Evolutionary conservation across 2,329 filamentous ascomycete genomes (phyloP).

Genomic region (Pestalotiopsis sp.): DNA sequence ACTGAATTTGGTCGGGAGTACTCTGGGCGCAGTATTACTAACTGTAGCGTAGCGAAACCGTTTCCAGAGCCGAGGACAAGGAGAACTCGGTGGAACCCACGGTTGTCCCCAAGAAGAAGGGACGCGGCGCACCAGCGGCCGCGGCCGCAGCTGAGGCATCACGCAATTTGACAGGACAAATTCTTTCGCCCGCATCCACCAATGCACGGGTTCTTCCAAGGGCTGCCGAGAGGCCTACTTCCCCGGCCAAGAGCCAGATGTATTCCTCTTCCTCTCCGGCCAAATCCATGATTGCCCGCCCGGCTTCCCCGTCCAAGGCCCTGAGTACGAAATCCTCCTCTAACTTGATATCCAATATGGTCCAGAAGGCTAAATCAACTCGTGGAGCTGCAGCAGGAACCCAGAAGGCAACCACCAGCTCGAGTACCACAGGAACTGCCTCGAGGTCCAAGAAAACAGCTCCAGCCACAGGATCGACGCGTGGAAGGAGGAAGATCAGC

Average conservation of each 20-base stretch:
- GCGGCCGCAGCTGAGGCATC: constrained; percentile 39
- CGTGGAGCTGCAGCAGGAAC: constrained; percentile 45
- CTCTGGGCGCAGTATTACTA: constrained; percentile 13
- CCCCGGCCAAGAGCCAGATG: constrained; percentile 51
- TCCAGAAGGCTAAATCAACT: constrained; percentile 62
- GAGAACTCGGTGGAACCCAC: constrained; percentile 67
- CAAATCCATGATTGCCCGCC: constrained; percentile 60
- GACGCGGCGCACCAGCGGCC: constrained; percentile 44
- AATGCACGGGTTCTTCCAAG: constrained; percentile 66
- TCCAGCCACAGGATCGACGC: constrained; percentile 45
- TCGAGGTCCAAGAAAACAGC: constrained; percentile 38
- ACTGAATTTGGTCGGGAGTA: background rate
- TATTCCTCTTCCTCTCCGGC: constrained; percentile 49
- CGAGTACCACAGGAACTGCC: constrained; percentile 30
- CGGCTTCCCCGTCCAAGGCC: constrained; percentile 65
- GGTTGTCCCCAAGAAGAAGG: constrained; percentile 72
- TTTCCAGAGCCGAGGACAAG: constrained; percentile 66
- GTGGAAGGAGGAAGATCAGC: constrained; percentile 57
- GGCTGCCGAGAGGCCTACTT: background rate
- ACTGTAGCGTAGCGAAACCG: constrained; percentile 56
- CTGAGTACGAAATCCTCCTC: constrained; percentile 40
- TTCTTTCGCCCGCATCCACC: constrained; percentile 81
- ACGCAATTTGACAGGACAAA: constrained; percentile 53
- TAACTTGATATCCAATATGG: constrained; percentile 56
- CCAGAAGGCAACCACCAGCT: constrained; percentile 50